These are phyloP conservation scores for Castanospermum australe DNA, from an alignment of 306 rosid species.

Conservation along the genomic window DNA sequence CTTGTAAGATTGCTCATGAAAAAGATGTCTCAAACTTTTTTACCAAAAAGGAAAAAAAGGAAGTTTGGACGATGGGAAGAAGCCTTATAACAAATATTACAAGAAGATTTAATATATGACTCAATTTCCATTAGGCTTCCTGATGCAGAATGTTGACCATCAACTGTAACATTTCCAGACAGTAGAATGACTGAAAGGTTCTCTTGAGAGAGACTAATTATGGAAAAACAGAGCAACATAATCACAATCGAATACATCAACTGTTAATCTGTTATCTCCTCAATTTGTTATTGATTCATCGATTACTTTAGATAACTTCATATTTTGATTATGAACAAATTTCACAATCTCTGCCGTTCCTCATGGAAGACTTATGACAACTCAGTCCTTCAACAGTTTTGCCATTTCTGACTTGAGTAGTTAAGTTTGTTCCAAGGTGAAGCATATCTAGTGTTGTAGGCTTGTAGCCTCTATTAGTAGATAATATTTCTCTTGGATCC, in stretches of 20 bases:
- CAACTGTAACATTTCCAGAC: neutral
- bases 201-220: neutral
- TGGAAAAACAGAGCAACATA: neutral
- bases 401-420: neutral
- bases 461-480: neutral
- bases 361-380: neutral
- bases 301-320: neutral
- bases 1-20: neutral
- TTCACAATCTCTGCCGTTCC: neutral
- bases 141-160: neutral
- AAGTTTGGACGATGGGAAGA: neutral
- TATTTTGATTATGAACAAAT: neutral
- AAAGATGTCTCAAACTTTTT: neutral
- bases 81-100: neutral
- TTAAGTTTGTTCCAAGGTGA: neutral
- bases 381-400: neutral
- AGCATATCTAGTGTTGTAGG: conserved; percentile 7
- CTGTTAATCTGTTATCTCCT: neutral
- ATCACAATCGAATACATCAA: neutral
- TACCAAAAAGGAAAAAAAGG: neutral
- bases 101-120: neutral
- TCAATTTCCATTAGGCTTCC: neutral
- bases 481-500: neutral
- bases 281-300: neutral
- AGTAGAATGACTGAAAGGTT: neutral